Base-by-base conservation (phyloP, 257 asterid genomes). In the Przewalskia tangutica region DNA sequence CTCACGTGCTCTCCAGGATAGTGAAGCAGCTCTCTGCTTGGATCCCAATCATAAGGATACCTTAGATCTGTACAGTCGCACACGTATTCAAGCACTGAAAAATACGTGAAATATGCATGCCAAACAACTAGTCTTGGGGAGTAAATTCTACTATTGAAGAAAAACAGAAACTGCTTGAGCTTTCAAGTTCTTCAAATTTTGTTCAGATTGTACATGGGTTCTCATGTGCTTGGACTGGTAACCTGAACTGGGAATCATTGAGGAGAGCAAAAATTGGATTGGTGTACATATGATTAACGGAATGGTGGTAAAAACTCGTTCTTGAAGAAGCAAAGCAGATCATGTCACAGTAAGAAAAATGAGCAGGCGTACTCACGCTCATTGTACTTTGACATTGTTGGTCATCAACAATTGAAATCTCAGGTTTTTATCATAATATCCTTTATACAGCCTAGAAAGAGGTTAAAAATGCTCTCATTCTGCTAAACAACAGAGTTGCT, bases 11-110 rank as follows among this genome's bases (percentile, higher is more conserved):
- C 88, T 90, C 67, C 79, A 81, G 79, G 93, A 90, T 76, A 86
- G 93, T 81, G 91, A 87, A 84, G 91, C 92, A 13, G 92, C 93
- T 38, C 93, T 89, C 44, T 90, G 92, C 83, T 89, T 90, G 87
- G 93, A 90, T 85, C 91, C 91, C 53, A 83, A 77, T 78, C 93
- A 89, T 82, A 90, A 85, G 82, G 92, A 90, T 62, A 90, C 93
- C 76, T 89, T 89, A 48, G 92, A 90, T 44, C 81, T 90, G 59
- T 89, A 90, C 77, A 79, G 65, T 34, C 89, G 89, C 32, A 79
- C 93, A n/a, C 87, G 76, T 84, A 80, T 58, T 40, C 89, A 86
- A 81, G 81, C 82, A 59, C 62, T 13, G 23, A 51, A 73, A 75
- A 73, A 73, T 65, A 59, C 66, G 42, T 70, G 51, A 50, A 77